phyloP scores from a whole-genome alignment of 2,329 filamentous ascomycete genomes.

The Coniosporium uncinatum region DNA sequence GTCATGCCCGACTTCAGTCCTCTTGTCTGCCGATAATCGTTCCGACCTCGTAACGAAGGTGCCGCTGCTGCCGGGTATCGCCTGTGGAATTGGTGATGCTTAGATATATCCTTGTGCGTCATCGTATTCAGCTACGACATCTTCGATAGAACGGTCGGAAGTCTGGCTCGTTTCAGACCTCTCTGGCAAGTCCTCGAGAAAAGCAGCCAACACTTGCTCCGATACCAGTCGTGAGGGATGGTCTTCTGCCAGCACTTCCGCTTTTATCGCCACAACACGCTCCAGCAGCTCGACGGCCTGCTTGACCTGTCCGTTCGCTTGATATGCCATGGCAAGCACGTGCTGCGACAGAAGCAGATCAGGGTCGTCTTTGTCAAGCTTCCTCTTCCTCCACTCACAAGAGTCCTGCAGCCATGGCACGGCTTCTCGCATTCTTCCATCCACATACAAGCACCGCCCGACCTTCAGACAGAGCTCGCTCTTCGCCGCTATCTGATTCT shows the following conservation, averaged over 20 bases:
- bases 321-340: constrained; percentile 8
- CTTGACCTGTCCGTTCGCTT: constrained; percentile 12
- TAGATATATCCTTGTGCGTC: too few relatives aligned
- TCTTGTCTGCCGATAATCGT: too few relatives aligned
- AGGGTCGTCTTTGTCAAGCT: constrained; percentile 3
- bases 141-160: too few relatives aligned
- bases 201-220: constrained; percentile 7
- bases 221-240: constrained; percentile 6
- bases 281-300: constrained; percentile 10
- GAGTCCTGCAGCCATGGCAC: constrained; percentile 7
- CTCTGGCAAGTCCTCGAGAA: too few relatives aligned
- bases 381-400: constrained; percentile 5
- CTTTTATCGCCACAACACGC: constrained; percentile 4
- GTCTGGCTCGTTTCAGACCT: too few relatives aligned
- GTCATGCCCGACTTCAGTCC: too few relatives aligned
- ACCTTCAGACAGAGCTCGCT: constrained; percentile 6
- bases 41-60: too few relatives aligned
- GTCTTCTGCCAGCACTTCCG: constrained; percentile 6
- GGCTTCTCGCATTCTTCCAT: constrained; percentile 9
- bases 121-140: too few relatives aligned
- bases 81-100: too few relatives aligned
- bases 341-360: constrained; percentile 4
- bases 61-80: too few relatives aligned
- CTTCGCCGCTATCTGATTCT: constrained; percentile 4
- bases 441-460: constrained; percentile 5